Percentiles rank a stretch among this genome's conserved stretches.
phyloP scores from a whole-genome alignment of 768 basidiomycete species.

The Neoboletus brunneissimus region DNA sequence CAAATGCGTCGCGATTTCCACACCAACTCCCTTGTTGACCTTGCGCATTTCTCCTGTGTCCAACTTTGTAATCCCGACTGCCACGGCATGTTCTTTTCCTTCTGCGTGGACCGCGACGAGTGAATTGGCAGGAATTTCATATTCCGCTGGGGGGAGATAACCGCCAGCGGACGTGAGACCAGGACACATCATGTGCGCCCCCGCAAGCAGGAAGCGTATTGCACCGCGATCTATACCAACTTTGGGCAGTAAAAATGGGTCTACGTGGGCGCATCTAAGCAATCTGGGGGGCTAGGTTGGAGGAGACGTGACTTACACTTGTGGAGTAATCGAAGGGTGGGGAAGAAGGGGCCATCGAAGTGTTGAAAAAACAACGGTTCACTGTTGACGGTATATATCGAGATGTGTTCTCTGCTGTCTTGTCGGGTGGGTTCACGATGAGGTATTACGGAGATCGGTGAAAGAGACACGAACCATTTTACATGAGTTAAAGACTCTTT shows the following conservation, averaged over 20 bases:
- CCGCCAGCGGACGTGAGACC: conserved; percentile 94
- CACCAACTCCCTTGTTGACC: conserved; percentile 87
- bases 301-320: conserved; percentile 60
- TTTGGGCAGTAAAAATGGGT: conserved; percentile 85
- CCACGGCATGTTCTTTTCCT: conserved; percentile 90
- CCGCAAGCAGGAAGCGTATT: conserved; percentile 93
- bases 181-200: conserved; percentile 96
- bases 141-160: conserved; percentile 71
- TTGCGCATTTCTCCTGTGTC: conserved; percentile 85
- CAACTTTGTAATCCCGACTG: conserved; percentile 79
- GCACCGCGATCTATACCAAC: conserved; percentile 95
- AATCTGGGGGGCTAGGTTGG: background rate
- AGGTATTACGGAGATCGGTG: conserved; percentile 10
- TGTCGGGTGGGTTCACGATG: conserved; percentile 17
- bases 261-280: conserved; percentile 40
- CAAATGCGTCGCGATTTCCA: conserved; percentile 82
- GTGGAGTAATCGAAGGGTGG: conserved; percentile 86
- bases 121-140: conserved; percentile 62
- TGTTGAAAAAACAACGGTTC: conserved; percentile 95
- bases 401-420: conserved; percentile 89
- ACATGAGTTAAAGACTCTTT: conserved; percentile 91
- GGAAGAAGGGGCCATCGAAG: conserved; percentile 90
- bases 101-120: conserved; percentile 94
- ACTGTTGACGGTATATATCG: conserved; percentile 84
- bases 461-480: conserved; percentile 62